A percentile compares a stretch with the other conserved stretches of the same genome.
Conservation (phyloP, 805 yeast genomes). For the Suhomyces xylopsoci region DNA sequence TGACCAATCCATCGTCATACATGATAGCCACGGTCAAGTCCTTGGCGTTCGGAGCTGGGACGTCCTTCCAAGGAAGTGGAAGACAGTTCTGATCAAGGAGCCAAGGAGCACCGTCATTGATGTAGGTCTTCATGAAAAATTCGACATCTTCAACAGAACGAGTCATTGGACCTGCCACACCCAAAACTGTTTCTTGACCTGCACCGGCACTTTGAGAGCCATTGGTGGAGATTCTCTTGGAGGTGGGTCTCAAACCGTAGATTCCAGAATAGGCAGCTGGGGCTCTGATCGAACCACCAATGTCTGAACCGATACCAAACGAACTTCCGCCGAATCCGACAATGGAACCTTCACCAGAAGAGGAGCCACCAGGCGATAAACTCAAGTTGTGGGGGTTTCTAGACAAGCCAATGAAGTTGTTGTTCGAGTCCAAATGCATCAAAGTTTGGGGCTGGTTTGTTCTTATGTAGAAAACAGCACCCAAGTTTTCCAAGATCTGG, state of each 20-base stretch:
- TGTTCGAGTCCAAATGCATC: constrained; percentile 66
- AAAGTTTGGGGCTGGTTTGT: constrained; percentile 67
- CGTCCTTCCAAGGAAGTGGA: constrained; percentile 54
- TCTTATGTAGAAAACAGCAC: constrained; percentile 63
- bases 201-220: constrained; percentile 55
- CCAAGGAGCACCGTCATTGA: constrained; percentile 68
- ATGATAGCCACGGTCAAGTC: constrained; percentile 58
- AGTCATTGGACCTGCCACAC: constrained; percentile 69
- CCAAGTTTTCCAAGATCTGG: constrained; percentile 43
- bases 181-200: constrained; percentile 64
- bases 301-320: constrained; percentile 66
- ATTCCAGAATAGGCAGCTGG: constrained; percentile 66
- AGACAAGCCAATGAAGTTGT: constrained; percentile 58
- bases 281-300: constrained; percentile 67
- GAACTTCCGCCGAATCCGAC: constrained; percentile 59
- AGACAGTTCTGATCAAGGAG: constrained; percentile 43
- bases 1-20: constrained; percentile 62
- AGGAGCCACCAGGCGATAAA: constrained; percentile 67
- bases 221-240: constrained; percentile 44
- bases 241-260: constrained; percentile 62
- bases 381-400: constrained; percentile 56
- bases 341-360: constrained; percentile 70
- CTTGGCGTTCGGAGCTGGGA: constrained; percentile 35
- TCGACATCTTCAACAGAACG: constrained; percentile 65
- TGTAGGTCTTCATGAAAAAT: constrained; percentile 59